Evolutionary conservation across 2,329 filamentous ascomycete species (phyloP), one percentile per base, ranked within the genome.

Genomic region (Fusarium sp.): DNA sequence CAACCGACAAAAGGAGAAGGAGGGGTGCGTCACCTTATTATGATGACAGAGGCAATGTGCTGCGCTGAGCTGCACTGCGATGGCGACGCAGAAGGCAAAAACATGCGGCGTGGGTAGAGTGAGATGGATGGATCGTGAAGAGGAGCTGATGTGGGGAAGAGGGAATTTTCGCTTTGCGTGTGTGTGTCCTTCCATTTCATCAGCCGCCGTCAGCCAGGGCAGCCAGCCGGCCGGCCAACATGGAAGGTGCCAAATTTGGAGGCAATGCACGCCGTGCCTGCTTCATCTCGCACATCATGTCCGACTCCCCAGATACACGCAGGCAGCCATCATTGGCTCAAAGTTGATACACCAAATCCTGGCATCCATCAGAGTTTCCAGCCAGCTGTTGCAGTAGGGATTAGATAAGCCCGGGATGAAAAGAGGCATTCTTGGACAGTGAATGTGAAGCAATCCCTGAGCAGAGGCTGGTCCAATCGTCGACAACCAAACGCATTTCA

Each of bases 121-220:
- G 56, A 59, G 35, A 58, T 58, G 56, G 56, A 58, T 58, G 54
- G 54, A 58, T 36, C 56, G 56, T 59, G 56, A 59, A 59, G 29
- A 57, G 54, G 54, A 57, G 54, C 27, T 57, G 54, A 36, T 57
- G 54, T 57, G 54, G 54, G 31, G 54, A 57, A 57, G 54, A 57
- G 56, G 56, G 33, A 59, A 59, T 59, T 59, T 59, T 59, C 56
- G 56, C 20, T 38, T 38, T 59, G 35, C 16, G 54, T 31, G 27
- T 22, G 42, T 47, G 45, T 57, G 5, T 40, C 38, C 38, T 40
- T 40, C 38, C 38, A 40, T n/a, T 57, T 57, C 54, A 36, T 57
- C 54, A 57, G 54, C 54, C 54, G 54, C 31, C 54, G 25, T 56
- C 31, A 56, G 31, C 52, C 38, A 36, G 35, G 35, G 35, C 18